phyloP scores from a whole-genome alignment of 306 rosid genomes.

The Cucurbita ficifolia region DNA sequence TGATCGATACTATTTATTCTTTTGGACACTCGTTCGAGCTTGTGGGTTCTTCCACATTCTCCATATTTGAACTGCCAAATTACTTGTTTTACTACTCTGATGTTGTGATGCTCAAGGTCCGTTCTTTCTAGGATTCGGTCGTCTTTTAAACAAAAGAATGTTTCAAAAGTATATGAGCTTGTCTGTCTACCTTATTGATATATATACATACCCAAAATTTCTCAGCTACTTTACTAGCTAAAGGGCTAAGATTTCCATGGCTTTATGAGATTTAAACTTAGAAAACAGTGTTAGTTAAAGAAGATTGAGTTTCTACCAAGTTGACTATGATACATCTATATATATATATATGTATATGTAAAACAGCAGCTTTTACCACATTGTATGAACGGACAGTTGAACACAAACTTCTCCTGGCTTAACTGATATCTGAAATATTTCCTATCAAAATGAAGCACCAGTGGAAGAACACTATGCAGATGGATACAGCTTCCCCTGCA shows the following conservation, averaged over 20 bases:
- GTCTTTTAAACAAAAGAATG: not conserved
- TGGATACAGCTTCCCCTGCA: not conserved
- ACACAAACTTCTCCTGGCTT: not conserved
- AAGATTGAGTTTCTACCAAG: not conserved
- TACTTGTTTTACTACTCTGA: not conserved
- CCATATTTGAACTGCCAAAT: not conserved
- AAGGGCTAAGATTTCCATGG: not conserved
- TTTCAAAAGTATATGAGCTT: too few species aligned
- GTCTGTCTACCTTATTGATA: too few species aligned
- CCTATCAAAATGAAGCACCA: constrained; percentile 21
- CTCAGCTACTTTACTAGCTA: not conserved
- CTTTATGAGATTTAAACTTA: not conserved
- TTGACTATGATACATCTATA: not conserved
- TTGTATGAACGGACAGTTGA: not conserved
- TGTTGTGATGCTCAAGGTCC: not conserved
- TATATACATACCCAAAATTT: not conserved
- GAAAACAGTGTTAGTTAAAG: not conserved
- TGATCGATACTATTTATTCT: not conserved
- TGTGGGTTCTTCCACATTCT: not conserved
- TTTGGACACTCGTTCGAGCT: not conserved
- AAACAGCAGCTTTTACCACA: not conserved
- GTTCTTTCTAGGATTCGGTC: not conserved
- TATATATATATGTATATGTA: not conserved
- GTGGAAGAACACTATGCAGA: constrained; percentile 15
- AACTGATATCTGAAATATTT: constrained; percentile 13